phyloP scores from a whole-genome alignment of 768 basidiomycete species.

The Megacollybia marginata region DNA sequence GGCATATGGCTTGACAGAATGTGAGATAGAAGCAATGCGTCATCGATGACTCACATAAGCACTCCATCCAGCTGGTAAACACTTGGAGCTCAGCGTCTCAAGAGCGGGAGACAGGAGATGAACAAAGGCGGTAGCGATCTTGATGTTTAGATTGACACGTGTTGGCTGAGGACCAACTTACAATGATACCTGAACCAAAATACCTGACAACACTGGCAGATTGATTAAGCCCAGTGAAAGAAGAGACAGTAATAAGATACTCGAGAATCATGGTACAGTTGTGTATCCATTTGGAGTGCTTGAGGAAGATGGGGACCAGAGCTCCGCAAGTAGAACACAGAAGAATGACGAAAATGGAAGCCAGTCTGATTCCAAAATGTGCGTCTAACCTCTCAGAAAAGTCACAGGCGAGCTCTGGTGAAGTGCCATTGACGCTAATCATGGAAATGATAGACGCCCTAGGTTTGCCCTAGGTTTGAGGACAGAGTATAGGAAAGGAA shows the following conservation, averaged over 20 bases:
- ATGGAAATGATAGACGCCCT: too few relatives aligned
- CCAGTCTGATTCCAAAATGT: slow-evolving; percentile 34
- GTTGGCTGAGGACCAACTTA: slow-evolving; percentile 30
- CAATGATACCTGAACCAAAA: slow-evolving; percentile 87
- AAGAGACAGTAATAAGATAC: slow-evolving; percentile 21
- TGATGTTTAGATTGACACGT: not conserved
- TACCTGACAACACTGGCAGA: slow-evolving; percentile 69
- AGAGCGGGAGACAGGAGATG: slow-evolving; percentile 75
- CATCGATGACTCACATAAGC: slow-evolving; percentile 51
- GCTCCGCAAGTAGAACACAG: slow-evolving; percentile 36
- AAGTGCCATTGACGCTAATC: too few relatives aligned
- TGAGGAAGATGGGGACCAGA: slow-evolving; percentile 47
- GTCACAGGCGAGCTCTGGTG: too few relatives aligned
- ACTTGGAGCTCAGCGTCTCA: slow-evolving; percentile 60
- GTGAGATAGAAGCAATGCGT: not conserved
- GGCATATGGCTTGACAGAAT: slow-evolving; percentile 51
- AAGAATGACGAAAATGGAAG: slow-evolving; percentile 49
- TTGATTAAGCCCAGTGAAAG: slow-evolving; percentile 3
- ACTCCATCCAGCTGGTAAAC: slow-evolving; percentile 63
- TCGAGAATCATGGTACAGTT: slow-evolving; percentile 44
- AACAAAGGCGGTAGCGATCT: slow-evolving; percentile 89
- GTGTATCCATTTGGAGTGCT: slow-evolving; percentile 26
- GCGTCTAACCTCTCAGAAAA: too few relatives aligned
- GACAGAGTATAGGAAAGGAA: too few relatives aligned
- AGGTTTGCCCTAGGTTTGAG: too few relatives aligned